Evolutionary conservation across 129 eudicot genomes (phyloP), one percentile per base, ranked within the genome.

Genomic region (Centrapalus pauciflorus): DNA sequence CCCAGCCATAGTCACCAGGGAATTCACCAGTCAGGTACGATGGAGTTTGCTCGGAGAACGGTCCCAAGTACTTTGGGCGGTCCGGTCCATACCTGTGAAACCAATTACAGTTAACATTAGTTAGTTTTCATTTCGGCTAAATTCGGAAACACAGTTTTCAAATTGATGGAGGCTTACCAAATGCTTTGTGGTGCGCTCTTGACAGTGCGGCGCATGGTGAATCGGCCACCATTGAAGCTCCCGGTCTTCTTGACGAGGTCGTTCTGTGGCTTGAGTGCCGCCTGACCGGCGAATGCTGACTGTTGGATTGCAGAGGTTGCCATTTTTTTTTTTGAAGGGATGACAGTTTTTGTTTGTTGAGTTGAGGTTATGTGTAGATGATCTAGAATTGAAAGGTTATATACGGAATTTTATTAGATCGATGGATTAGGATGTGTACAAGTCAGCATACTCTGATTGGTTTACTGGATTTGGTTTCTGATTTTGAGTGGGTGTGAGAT

Each of bases 1-100:
- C 89, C 95, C 87, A 87, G 6, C 95, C 89, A 56, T 87, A 87
- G 77, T 87, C 95, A 64, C 95, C 87, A 0, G 95, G 95, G 83
- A 83, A 86, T 67, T 86, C 95, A 14, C 95, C 95, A 10, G 89
- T 86, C 9, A 83, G 66, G 85, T 86, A 87, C 14, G 88, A 82
- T 54, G 94, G 94, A 64, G 94, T 77, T 67, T 86, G 84, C 79
- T 80, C 86, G 0, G 94, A 86, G 80, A 86, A 86, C 14, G 93
- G 93, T 48, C 93, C 93, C 83, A 86, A 80, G 76, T 71, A 86
- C 78, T 86, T 83, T 19, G 84, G 86, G 20, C 86, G 79, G 82
- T 86, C 94, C 2, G 89, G 82, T 2, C 95, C 94, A 27, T 83
- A 80, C 89, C 95, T 85, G 55, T 73, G 7, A 33, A 66, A 20